Evolutionary conservation across 2,329 filamentous ascomycete species (phyloP), one percentile per base, ranked within the genome.

Genomic region (Coniella lustricola): DNA sequence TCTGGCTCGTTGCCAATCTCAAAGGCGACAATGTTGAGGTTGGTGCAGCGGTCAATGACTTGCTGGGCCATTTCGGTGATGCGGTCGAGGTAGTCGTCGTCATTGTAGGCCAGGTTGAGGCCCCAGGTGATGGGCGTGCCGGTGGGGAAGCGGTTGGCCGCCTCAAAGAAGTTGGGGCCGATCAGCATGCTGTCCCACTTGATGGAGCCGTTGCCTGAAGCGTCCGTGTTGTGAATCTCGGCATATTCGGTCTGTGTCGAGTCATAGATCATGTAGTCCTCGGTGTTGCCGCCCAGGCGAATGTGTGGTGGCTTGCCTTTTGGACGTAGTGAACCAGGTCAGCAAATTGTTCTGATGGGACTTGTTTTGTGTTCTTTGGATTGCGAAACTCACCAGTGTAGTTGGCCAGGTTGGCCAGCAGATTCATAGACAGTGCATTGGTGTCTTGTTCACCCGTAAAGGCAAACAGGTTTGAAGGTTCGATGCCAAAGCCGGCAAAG

Each of bases 391-490:
- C 64, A 41, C 73, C 73, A 1, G 72, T 65, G 55, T 74, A 74
- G 55, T 68, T 67, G 43, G 68, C 68, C 35, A 76, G 64, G 57
- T 74, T 75, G 52, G 68, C 62, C 13, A 76, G 58, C 22, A 76
- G 62, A 53, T 73, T 71, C n/a, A 72, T 56, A 14, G 71, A 69
- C 25, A 76, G 57, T 9, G 59, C 38, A 55, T 76, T 76, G 16
- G 68, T 54, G 5, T 60, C 49, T 17, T 62, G 63, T 31, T 58
- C 58, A 48, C 73, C 73, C 12, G 70, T 73, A 58, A 73, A 76
- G 44, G 72, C 72, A 60, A 71, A 75, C 7, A 76, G 63, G 52
- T 75, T 75, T 17, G 71, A 74, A 21, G 73, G 68, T 61, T 76
- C 73, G 53, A 76, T 75, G 38, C 73, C 72, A 50, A 75, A 73